Base-by-base conservation (phyloP, 352 stramenopile species). In the Elongisporangium undulatum region DNA sequence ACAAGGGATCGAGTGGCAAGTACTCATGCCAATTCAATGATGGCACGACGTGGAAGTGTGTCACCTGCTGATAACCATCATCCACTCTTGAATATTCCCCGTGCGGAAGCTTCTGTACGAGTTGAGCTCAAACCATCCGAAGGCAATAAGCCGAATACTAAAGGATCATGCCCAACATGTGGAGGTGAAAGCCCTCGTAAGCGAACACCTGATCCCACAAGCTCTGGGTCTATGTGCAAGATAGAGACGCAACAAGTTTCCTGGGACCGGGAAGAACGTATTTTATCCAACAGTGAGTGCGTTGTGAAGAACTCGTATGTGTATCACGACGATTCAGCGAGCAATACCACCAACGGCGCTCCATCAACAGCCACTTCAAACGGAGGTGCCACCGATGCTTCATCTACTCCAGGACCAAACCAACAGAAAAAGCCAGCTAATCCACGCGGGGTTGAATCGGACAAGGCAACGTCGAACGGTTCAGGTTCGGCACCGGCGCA, bases 251-350 rank as follows among this genome's bases (percentile, higher is more conserved):
- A 69, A 4, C 84, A 94, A 51, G 64, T 91, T 0, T 69, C 84
- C 22, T 87, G 80, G 61, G 65, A 73, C n/a, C 68, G 79, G 12
- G 84, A 94, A 53, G 60, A 78, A 73, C 60, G 71, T 13, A 82
- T 89, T 34, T 51, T 92, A 24, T 71, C 67, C 13, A 94, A 89
- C 61, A 90, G 76, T 22, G 56, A 92, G n/a, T 90, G 79, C 26
- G 62, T 71, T 2, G 66, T 74, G 13, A 90, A 87, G 59, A 89
- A 72, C n/a, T 85, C 53, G 53, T 94, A 92, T 50, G 68, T 88
- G 5, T 94, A 88, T 50, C 84, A 94, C 51, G 81, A 93, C 58
- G 74, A 89, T 15, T 9, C 29, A 6, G 29, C 29, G 29, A 41
- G 29, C 13, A 41, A 13, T 41, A 41, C 29, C 5, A 41, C 29